phyloP scores from a whole-genome alignment of 106 monocot genomes.

The Dendrobium catenatum region DNA sequence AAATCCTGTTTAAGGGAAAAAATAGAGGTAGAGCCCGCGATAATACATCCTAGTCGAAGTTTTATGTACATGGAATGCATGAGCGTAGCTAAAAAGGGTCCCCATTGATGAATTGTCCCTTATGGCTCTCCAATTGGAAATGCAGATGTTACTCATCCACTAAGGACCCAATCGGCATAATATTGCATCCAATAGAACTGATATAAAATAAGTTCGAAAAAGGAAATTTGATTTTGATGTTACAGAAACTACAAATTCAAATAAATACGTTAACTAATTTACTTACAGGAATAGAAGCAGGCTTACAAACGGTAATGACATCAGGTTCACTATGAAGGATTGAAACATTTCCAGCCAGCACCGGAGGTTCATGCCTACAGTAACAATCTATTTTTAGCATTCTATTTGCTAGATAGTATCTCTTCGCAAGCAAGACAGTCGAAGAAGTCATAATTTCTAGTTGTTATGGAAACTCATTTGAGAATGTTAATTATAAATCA shows the following conservation, averaged over 20 bases:
- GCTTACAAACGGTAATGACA: constrained; percentile 86
- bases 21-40: neutral
- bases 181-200: neutral
- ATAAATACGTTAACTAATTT: neutral
- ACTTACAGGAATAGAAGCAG: constrained; percentile 94
- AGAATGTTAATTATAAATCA: neutral
- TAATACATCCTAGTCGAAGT: neutral
- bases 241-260: neutral
- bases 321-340: constrained; percentile 66
- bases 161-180: neutral
- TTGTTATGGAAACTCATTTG: neutral
- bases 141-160: neutral
- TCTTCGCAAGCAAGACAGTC: neutral
- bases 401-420: neutral
- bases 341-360: constrained; percentile 45
- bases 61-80: neutral
- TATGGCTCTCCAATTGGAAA: neutral
- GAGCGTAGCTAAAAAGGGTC: neutral
- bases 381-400: constrained; percentile 2
- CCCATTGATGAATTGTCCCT: neutral
- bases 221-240: neutral
- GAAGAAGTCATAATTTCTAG: neutral
- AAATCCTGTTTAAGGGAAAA: neutral
- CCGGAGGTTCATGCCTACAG: constrained; percentile 93
- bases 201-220: neutral